Evolutionary conservation across 768 basidiomycete species (phyloP), one percentile per base, ranked within the genome.

Genomic region (Serendipita vermifera): DNA sequence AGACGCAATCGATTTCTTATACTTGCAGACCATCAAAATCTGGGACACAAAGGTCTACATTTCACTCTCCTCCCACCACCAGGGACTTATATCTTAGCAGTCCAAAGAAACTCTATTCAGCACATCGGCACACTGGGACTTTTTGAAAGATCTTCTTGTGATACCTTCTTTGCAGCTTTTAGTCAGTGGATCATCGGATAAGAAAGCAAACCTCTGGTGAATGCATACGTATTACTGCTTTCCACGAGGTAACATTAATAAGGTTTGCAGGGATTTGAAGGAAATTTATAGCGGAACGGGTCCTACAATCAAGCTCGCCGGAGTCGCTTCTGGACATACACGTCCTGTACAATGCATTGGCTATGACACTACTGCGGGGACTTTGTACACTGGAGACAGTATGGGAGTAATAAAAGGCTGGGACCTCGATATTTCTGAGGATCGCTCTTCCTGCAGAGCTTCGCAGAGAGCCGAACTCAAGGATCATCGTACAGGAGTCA

Each of bases 351-450:
- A 90, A 66, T 80, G 79, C 58, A 67, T 96, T 11, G 76, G 79
- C 35, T 83, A 77, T n/a, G 71, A 73, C 57, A 61, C 69, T 13
- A 65, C 64, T 9, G 69, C 72, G 17, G 77, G 71, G 0, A 70
- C 75, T 26, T 68, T 98, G 3, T 87, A 83, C 66, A 89, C 90
- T 0, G 89, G 79, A 5, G 94, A 98, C 67, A 93, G 88, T 2
- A 87, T 98, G 83, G 96, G 94, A 2, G 66, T 85, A 6, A 81
- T 97, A 65, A 87, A 83, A 58, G 69, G 81, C 27, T 99, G 93
- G 93, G 70, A 77, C 24, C 64, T 94, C 51, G 68, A 69, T 41
- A 68, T 65, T 55, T 77, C 77, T 60, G 73, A 74, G 1, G 70
- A 64, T 1, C 62, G 67, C 7, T 68, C 75, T 1, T 71, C 78